Percentiles rank a stretch among this genome's conserved stretches.
Conservation (phyloP, 108 stramenopile genomes). For the Skeletonema grethae region DNA sequence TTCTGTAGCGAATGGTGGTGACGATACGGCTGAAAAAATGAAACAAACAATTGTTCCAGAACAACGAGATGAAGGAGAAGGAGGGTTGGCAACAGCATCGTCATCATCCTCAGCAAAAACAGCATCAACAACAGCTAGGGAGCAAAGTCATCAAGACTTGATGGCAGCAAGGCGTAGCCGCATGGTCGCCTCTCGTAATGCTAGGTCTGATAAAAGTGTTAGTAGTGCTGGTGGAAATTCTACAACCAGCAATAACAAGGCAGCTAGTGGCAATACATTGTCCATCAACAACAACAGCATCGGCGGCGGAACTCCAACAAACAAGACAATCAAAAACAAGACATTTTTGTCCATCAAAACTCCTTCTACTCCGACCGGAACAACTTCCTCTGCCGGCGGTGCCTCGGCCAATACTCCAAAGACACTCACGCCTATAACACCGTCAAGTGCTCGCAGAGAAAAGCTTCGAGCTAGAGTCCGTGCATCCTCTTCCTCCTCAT, state of each 20-base stretch:
- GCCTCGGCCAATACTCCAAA: not conserved
- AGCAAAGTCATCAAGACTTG: slow-evolving; percentile 12
- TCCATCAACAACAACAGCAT: not conserved
- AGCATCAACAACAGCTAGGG: not conserved
- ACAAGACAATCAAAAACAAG: not conserved
- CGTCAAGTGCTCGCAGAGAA: not conserved
- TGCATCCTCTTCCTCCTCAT: not conserved
- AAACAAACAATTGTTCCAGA: not conserved
- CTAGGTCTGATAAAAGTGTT: not conserved
- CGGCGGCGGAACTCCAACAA: not conserved
- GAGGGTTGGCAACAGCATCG: not conserved
- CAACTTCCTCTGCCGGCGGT: not conserved
- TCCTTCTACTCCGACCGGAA: not conserved
- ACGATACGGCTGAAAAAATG: not conserved
- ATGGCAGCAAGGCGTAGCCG: slow-evolving; percentile 15
- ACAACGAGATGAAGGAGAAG: slow-evolving; percentile 1
- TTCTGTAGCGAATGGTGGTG: not conserved
- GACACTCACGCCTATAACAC: not conserved
- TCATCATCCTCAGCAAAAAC: slow-evolving; percentile 3
- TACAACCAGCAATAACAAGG: not conserved
- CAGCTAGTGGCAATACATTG: no score
- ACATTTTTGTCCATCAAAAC: not conserved
- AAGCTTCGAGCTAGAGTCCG: slow-evolving; percentile 1
- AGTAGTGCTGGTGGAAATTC: not conserved
- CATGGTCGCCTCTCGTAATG: slow-evolving; percentile 13